phyloP scores from a whole-genome alignment of 768 basidiomycete species.

The Ramaria rubella region DNA sequence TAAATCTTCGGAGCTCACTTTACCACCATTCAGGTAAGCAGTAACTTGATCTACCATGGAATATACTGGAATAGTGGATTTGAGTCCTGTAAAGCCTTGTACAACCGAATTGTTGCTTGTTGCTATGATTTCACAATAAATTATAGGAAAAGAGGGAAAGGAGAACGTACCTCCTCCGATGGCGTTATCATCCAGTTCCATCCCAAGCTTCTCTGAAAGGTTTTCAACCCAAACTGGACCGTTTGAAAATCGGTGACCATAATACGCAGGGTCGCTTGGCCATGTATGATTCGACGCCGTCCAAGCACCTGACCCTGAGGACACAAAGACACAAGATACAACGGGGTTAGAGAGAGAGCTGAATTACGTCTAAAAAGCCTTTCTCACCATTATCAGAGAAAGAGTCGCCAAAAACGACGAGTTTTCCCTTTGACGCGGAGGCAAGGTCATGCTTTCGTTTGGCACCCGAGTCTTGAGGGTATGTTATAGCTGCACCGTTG shows the following conservation, averaged over 20 bases:
- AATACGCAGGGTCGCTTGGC: conserved; percentile 5
- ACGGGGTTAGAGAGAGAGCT: too few relatives aligned
- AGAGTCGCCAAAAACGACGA: conserved; percentile 8
- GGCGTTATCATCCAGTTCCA: conserved; percentile 15
- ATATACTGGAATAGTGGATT: not conserved
- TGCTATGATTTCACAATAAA: not conserved
- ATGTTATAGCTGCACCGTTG: not conserved
- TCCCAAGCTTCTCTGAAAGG: conserved; percentile 17
- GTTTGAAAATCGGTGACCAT: conserved; percentile 16
- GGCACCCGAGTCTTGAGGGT: not conserved
- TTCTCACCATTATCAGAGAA: conserved; percentile 5
- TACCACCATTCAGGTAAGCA: not conserved
- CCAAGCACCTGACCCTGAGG: conserved; percentile 1
- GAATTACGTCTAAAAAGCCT: too few relatives aligned
- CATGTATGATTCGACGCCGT: conserved; percentile 3
- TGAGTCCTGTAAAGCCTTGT: conserved; percentile 1
- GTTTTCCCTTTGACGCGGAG: not conserved
- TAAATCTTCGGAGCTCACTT: not conserved
- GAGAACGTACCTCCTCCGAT: conserved; percentile 11
- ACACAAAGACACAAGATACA: not conserved
- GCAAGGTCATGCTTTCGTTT: not conserved
- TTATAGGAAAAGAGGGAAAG: not conserved
- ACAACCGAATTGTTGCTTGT: conserved; percentile 10
- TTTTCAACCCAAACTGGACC: conserved; percentile 21
- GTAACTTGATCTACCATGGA: conserved; percentile 1